A percentile compares a stretch with the other conserved stretches of the same genome.
phyloP scores from a whole-genome alignment of 2,329 filamentous ascomycete species.

The Rutstroemia sp. region DNA sequence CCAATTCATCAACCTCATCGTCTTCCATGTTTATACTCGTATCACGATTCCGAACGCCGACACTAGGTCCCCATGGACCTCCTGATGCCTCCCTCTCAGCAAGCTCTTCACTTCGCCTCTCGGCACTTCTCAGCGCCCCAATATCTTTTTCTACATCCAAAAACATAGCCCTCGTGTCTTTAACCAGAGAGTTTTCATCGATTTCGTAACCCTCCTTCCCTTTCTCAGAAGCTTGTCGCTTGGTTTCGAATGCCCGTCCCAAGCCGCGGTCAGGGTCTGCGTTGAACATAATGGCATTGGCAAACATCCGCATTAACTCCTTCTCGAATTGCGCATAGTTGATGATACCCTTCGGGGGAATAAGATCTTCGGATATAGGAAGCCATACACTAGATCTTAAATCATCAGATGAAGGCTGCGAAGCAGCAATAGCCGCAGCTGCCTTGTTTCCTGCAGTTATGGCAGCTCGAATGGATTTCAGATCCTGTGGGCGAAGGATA shows the following conservation, averaged over 20 bases:
- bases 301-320: conserved; percentile 93
- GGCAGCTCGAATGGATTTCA: conserved; percentile 69
- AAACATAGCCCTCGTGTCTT: conserved; percentile 85
- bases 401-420: conserved; percentile 42
- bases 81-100: conserved; percentile 3
- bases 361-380: conserved; percentile 65
- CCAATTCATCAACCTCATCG: conserved; percentile 3
- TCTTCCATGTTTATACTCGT: not conserved
- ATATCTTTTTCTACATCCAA: conserved; percentile 63
- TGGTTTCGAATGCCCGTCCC: conserved; percentile 32
- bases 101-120: conserved; percentile 25
- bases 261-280: conserved; percentile 70
- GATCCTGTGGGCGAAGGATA: conserved; percentile 67
- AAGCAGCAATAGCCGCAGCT: conserved; percentile 55
- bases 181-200: conserved; percentile 80
- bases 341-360: conserved; percentile 83
- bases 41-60: not conserved
- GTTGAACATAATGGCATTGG: conserved; percentile 98
- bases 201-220: conserved; percentile 50
- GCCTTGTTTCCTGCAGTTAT: conserved; percentile 66
- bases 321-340: conserved; percentile 90
- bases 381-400: conserved; percentile 53
- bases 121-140: conserved; percentile 24
- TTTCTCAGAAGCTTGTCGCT: conserved; percentile 30
- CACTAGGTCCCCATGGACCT: conserved; percentile 2